Evolutionary conservation across 805 yeast genomes (phyloP).

Genomic region (Cyberlindnera japonica): DNA sequence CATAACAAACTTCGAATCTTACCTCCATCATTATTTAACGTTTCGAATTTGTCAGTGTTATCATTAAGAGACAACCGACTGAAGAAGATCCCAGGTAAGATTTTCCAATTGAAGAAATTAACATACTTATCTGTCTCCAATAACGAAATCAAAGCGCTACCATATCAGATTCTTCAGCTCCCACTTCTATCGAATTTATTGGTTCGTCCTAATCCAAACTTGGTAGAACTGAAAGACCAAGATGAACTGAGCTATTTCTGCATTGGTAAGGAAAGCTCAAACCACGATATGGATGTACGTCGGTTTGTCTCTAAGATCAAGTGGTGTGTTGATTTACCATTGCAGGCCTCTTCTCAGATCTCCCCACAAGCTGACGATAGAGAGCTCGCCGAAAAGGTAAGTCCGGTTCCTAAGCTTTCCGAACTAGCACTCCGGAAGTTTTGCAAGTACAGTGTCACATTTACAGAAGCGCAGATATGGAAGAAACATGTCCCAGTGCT

Average conservation of each 20-base stretch:
- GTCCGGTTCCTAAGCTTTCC: slow-evolving; percentile 42
- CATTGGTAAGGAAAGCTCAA: slow-evolving; percentile 23
- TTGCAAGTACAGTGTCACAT: slow-evolving; percentile 49
- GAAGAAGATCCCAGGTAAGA: slow-evolving; percentile 45
- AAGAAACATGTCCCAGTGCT: slow-evolving; percentile 42
- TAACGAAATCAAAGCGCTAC: slow-evolving; percentile 48
- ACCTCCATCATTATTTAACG: slow-evolving; percentile 48
- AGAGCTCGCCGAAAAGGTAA: slow-evolving; percentile 19
- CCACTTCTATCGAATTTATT: slow-evolving; percentile 41
- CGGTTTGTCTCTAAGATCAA: slow-evolving; percentile 26
- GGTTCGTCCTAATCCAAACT: slow-evolving; percentile 52
- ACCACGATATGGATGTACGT: slow-evolving; percentile 17
- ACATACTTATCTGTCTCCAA: slow-evolving; percentile 50
- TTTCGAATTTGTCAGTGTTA: slow-evolving; percentile 46
- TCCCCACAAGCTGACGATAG: slow-evolving; percentile 16
- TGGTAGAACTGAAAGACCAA: slow-evolving; percentile 23
- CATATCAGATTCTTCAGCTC: slow-evolving; percentile 49
- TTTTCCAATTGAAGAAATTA: slow-evolving; percentile 38
- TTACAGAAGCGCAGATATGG: slow-evolving; percentile 54
- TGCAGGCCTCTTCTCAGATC: slow-evolving; percentile 5
- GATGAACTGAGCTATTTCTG: slow-evolving; percentile 17
- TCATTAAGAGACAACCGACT: slow-evolving; percentile 49
- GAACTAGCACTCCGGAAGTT: slow-evolving; percentile 46
- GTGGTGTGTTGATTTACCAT: slow-evolving; percentile 19
- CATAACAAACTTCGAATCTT: slow-evolving; percentile 46